These are phyloP conservation scores for Parathielavia hyrcaniae DNA, from an alignment of 495 filamentous ascomycete genomes.

Conservation along the genomic window DNA sequence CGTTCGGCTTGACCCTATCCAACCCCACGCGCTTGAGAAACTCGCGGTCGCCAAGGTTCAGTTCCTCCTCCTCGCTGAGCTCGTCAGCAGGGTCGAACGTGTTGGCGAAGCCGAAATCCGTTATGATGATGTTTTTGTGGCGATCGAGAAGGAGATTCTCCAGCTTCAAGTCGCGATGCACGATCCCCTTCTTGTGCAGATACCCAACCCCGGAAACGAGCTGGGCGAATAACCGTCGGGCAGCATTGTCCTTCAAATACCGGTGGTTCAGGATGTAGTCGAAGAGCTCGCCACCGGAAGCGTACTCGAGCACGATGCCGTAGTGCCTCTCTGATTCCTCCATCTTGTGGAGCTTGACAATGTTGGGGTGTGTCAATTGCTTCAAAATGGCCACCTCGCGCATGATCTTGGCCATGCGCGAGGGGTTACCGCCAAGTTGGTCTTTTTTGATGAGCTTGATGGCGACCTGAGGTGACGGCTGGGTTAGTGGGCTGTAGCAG, in stretches of 20 bases:
- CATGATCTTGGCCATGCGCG: conserved; percentile 89
- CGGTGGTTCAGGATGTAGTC: conserved; percentile 96
- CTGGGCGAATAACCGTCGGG: conserved; percentile 88
- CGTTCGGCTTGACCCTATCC: conserved; percentile 55
- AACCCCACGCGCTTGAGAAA: conserved; percentile 73
- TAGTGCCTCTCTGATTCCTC: conserved; percentile 94
- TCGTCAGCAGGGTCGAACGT: conserved; percentile 89
- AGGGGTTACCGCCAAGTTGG: conserved; percentile 76
- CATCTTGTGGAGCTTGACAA: conserved; percentile 97
- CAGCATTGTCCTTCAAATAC: conserved; percentile 88
- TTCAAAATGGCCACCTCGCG: conserved; percentile 90
- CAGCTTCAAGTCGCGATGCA: conserved; percentile 94
- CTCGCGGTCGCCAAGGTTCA: conserved; percentile 75
- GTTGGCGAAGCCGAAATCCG: conserved; percentile 98
- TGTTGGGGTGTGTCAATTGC: conserved; percentile 84
- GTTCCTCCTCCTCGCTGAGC: conserved; percentile 81
- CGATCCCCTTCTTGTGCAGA: conserved; percentile 97
- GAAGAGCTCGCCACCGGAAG: conserved; percentile 94
- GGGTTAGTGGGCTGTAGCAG: not conserved
- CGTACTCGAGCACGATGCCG: conserved; percentile 97
- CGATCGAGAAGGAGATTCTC: conserved; percentile 94
- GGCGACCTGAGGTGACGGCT: conserved; percentile 60
- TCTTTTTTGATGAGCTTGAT: conserved; percentile 97
- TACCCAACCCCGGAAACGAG: conserved; percentile 96
- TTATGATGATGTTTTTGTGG: conserved; percentile 98